phyloP scores from a whole-genome alignment of 1,284 basidiomycete species.

The Stygiomarasmius scandens region DNA sequence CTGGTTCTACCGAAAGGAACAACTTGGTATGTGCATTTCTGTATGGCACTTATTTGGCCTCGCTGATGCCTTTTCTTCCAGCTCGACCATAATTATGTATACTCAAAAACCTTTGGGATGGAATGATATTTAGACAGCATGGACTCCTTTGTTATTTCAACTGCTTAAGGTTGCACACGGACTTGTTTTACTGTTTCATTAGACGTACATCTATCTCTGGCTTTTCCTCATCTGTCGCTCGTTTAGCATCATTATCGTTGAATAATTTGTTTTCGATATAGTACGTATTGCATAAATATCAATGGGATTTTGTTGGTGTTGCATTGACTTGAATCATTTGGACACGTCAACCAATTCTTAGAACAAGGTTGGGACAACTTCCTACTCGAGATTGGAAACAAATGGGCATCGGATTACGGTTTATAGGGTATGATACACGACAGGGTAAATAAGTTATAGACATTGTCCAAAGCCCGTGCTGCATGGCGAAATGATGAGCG shows the following conservation, averaged over 20 bases:
- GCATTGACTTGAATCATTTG: background rate
- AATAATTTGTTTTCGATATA: background rate
- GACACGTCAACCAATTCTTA: too few relatives aligned
- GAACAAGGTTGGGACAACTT: too few relatives aligned
- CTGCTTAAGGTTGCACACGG: background rate
- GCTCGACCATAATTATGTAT: slow-evolving; percentile 33
- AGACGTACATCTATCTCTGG: background rate
- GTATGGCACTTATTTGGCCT: slow-evolving; percentile 1
- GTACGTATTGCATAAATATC: background rate
- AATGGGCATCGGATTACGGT: too few relatives aligned
- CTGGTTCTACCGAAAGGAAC: slow-evolving; percentile 92
- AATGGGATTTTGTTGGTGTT: background rate
- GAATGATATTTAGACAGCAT: background rate
- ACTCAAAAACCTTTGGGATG: too few relatives aligned
- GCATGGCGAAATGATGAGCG: too few relatives aligned
- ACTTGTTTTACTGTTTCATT: background rate
- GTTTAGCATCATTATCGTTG: background rate
- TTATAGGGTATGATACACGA: too few relatives aligned
- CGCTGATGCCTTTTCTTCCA: slow-evolving; percentile 27
- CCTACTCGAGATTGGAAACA: too few relatives aligned
- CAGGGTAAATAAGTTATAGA: too few relatives aligned
- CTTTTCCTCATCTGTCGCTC: background rate
- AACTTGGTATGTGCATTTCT: slow-evolving; percentile 59
- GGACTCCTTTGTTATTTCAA: background rate
- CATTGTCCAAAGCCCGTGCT: too few relatives aligned